Evolutionary conservation across 495 filamentous ascomycete genomes (phyloP), one percentile per base, ranked within the genome.

Genomic region (Daldinia childiae): DNA sequence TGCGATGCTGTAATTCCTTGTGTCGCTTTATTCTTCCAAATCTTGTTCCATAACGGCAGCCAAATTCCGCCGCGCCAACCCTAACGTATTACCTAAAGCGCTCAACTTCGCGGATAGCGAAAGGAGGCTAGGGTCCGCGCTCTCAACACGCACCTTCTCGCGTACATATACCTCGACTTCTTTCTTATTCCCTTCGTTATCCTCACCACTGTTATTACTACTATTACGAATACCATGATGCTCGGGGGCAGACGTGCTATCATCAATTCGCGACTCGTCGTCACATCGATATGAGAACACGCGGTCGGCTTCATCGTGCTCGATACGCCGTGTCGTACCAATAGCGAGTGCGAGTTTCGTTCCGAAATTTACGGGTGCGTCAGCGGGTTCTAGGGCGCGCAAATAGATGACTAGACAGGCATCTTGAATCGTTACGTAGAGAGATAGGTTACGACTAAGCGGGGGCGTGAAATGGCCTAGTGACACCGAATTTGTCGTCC

Each of bases 111-210:
- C 91, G 82, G 92, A 90, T 15, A 94, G 84, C n/a, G 90, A 88
- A 81, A 99, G 87, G 68, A 99, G 71, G 76, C 89, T 93, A 32
- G 95, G 96, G 76, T 99, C 95, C 62, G 94, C 92, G 63, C 89
- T 94, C 81, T 97, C 95, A 6, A 98, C 92, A 30, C 89, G 86
- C 9, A 99, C 87, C 78, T 97, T 97, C 74, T 98, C 95, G 68
- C 87, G 89, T 19, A 99, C 96, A 48, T 85, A 88, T 0, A 98
- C 94, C 51, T 94, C 91, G 17, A 80, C 78, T 41, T 43, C 27
- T 55, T 61, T 30, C 55, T 50, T 39, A 36, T 29, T 62, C 11
- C 27, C 51, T 4, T 36, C 56, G 9, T 5, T 30, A 36, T 17
- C n/a, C 11, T 36, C 14, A 24, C 15, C 2, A 12, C 27, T 9